These are phyloP conservation scores for Zea mays DNA, from an alignment of 176 grass and related monocot species.

Conservation along the genomic window Zm-B73-REFERENCE-NAM-5.0 NC_050104.1:7312001-7312500, in stretches of 20 bases:
- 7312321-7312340: slow-evolving; percentile 24
- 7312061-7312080: neutral
- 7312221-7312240: slow-evolving; percentile 12
- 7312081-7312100: neutral
- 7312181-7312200: slow-evolving; percentile 5
- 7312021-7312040: slow-evolving; percentile 6
- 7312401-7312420: too few species aligned
- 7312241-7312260: slow-evolving; percentile 13
- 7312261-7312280: slow-evolving; percentile 2
- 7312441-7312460: too few species aligned
- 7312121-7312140: slow-evolving; percentile 36
- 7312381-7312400: neutral
- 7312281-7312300: slow-evolving; percentile 21
- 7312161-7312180: slow-evolving; percentile 30
- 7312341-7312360: neutral
- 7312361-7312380: neutral
- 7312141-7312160: slow-evolving; percentile 41
- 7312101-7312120: neutral
- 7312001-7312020: slow-evolving; percentile 50
- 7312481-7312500: too few species aligned
- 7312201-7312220: slow-evolving; percentile 21
- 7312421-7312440: too few species aligned
- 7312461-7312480: too few species aligned
- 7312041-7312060: neutral
- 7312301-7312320: slow-evolving; percentile 41